Evolutionary conservation across 257 asterid species (phyloP).

Genomic region (Nicotiana otophora): DNA sequence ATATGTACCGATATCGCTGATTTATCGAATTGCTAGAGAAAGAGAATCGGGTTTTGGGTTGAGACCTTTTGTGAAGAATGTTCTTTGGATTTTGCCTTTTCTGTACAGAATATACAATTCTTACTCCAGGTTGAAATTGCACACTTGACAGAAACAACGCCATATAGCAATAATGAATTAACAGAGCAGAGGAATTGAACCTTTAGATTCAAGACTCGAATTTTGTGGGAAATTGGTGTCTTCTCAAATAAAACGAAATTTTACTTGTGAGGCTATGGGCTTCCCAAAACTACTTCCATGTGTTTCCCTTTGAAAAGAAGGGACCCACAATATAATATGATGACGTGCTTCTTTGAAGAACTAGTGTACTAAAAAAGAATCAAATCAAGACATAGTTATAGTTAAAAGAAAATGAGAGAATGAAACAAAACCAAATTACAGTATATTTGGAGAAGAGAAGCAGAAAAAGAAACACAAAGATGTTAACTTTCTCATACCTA

Average conservation of each 20-base stretch:
- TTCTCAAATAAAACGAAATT: background rate
- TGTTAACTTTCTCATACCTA: too few species aligned
- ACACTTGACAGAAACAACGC: constrained; percentile 6
- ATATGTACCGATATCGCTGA: constrained; percentile 27
- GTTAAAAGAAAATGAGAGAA: too few species aligned
- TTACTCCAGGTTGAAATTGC: constrained; percentile 2
- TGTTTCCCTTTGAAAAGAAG: background rate
- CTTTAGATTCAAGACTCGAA: background rate
- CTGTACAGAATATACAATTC: background rate
- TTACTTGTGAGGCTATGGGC: background rate
- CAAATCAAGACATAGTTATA: too few species aligned
- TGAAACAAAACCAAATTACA: too few species aligned
- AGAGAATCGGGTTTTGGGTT: constrained; percentile 14
- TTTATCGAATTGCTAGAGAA: background rate
- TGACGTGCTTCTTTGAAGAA: too few species aligned
- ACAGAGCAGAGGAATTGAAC: background rate
- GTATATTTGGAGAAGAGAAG: too few species aligned
- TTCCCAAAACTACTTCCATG: background rate
- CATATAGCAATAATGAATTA: constrained; percentile 2
- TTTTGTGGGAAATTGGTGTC: background rate
- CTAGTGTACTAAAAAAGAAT: too few species aligned
- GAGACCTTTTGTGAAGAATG: background rate
- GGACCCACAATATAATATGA: too few species aligned
- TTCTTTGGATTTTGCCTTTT: background rate
- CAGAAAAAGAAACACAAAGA: too few species aligned